Evolutionary conservation across 164 flowering plant genomes (phyloP).

Genomic region (Aristolochia contorta): DNA sequence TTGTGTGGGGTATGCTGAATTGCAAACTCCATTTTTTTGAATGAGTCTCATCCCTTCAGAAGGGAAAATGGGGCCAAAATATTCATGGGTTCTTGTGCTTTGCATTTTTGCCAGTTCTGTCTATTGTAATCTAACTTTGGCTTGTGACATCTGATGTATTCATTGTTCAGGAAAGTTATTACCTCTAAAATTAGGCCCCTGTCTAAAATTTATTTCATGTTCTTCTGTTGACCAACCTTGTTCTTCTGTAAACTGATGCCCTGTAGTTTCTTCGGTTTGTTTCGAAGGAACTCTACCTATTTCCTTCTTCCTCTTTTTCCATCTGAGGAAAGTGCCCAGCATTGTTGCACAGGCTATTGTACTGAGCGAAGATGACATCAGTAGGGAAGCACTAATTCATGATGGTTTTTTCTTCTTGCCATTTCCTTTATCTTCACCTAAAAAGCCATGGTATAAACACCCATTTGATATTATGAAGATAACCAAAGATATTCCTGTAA

Average conservation of each 20-base stretch:
- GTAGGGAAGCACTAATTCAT: conserved; percentile 45
- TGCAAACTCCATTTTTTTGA: neutral
- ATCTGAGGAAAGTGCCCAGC: conserved; percentile 30
- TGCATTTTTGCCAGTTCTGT: too few species aligned
- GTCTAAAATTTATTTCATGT: conserved; percentile 58
- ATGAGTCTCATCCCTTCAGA: too few species aligned
- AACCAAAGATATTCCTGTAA: conserved; percentile 29
- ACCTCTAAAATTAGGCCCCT: conserved; percentile 73
- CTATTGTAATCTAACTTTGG: too few species aligned
- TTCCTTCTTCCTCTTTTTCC: conserved; percentile 32
- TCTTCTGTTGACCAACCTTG: conserved; percentile 19
- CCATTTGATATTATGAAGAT: conserved; percentile 39
- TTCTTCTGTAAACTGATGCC: conserved; percentile 10
- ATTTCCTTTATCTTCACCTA: conserved; percentile 21
- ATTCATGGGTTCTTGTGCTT: neutral
- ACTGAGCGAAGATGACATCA: conserved; percentile 41
- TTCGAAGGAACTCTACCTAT: conserved; percentile 13
- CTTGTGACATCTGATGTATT: too few species aligned
- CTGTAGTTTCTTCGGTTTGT: conserved; percentile 15
- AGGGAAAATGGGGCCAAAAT: neutral
- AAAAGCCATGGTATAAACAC: conserved; percentile 36
- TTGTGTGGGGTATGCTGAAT: neutral
- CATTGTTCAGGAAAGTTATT: conserved; percentile 4
- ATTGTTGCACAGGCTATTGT: conserved; percentile 28
- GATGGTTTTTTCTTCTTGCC: conserved; percentile 46